Evolutionary conservation across 768 basidiomycete genomes (phyloP).

Genomic region (Tylopilus subfusipes): DNA sequence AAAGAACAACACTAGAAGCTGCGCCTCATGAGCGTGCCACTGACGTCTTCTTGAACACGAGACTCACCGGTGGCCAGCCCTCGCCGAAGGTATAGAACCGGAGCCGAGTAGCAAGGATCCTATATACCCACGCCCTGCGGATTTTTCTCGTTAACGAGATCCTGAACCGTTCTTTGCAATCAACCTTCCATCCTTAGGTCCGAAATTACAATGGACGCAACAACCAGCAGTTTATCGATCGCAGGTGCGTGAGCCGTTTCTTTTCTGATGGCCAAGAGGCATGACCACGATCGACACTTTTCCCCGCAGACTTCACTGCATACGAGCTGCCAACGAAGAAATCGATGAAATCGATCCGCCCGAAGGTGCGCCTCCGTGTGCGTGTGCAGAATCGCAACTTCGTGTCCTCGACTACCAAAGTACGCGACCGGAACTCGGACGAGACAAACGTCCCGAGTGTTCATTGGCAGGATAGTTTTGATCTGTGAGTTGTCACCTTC

Average conservation of each 20-base stretch:
- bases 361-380: slow-evolving; percentile 7
- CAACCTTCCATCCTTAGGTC: background rate
- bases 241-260: background rate
- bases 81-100: background rate
- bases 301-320: slow-evolving; percentile 6
- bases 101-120: no score
- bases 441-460: background rate
- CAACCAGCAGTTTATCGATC: background rate
- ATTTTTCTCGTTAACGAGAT: background rate
- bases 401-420: slow-evolving; percentile 6
- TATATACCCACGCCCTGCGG: no score
- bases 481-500: background rate
- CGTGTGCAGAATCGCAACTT: background rate
- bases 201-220: background rate
- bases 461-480: background rate
- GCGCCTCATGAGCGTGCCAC: background rate
- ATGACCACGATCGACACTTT: background rate
- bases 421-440: background rate
- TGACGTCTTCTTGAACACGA: no score
- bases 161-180: no score
- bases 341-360: slow-evolving; percentile 8
- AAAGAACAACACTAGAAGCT: background rate
- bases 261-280: background rate
- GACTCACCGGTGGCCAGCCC: no score
- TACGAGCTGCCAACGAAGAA: slow-evolving; percentile 7